phyloP scores from a whole-genome alignment of 108 stramenopile genomes.

The Cyclostephanos tholiformis region DNA sequence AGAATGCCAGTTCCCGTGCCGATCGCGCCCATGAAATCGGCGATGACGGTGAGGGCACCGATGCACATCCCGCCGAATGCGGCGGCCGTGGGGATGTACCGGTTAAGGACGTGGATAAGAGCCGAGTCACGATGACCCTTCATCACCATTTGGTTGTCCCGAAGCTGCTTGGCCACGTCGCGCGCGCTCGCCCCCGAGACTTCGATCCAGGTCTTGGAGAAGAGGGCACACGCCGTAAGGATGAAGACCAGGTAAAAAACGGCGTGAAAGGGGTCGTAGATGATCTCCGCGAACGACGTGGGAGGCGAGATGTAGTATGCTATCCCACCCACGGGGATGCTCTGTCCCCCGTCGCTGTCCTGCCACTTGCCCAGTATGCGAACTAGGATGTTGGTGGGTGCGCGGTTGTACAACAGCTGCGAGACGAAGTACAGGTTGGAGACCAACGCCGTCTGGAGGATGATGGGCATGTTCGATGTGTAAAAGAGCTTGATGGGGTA shows the following conservation, averaged over 20 bases:
- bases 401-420: conserved; percentile 98
- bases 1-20: conserved; percentile 98
- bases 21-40: conserved; percentile 98
- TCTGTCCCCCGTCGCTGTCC: conserved; percentile 92
- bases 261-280: conserved; percentile 98
- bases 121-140: conserved; percentile 98
- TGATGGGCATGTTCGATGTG: conserved; percentile 99
- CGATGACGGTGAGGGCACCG: conserved; percentile 95
- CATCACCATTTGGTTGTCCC: conserved; percentile 99
- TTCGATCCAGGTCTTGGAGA: conserved; percentile 99
- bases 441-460: conserved; percentile 97
- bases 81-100: conserved; percentile 99
- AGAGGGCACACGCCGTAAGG: conserved; percentile 96
- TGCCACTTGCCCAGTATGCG: conserved; percentile 98
- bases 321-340: conserved; percentile 97
- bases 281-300: conserved; percentile 86
- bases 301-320: conserved; percentile 99
- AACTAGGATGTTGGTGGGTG: conserved; percentile 95
- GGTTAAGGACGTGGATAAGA: conserved; percentile 95
- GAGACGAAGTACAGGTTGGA: conserved; percentile 99
- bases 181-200: conserved; percentile 95
- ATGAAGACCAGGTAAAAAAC: conserved; percentile 98
- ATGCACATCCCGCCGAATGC: conserved; percentile 99
- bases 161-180: conserved; percentile 99
- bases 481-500: conserved; percentile 99